These are phyloP conservation scores for Nakazawaea populi DNA, from an alignment of 805 yeast genomes.

Conservation along the genomic window DNA sequence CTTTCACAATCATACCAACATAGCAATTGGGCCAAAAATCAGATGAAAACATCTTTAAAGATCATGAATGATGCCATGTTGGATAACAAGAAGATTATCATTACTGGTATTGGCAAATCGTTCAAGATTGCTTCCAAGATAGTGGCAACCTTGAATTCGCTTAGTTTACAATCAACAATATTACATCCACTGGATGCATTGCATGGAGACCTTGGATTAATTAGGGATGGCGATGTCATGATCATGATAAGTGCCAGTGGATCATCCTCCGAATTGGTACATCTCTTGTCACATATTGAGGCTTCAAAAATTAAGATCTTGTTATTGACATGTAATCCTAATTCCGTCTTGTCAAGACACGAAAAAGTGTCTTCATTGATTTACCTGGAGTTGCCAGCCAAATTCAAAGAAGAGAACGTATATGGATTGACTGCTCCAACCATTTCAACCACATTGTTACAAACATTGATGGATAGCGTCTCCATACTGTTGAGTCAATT, in stretches of 20 bases:
- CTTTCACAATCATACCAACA: constrained; percentile 38
- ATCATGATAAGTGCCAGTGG: constrained; percentile 77
- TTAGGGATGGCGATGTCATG: constrained; percentile 52
- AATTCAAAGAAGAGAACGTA: constrained; percentile 51
- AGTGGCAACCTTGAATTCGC: constrained; percentile 77
- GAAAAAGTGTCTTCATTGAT: constrained; percentile 47
- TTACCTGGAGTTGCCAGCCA: constrained; percentile 55
- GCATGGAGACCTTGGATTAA: constrained; percentile 82
- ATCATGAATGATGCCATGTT: constrained; percentile 36
- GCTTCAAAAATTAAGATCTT: constrained; percentile 41
- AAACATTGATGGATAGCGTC: constrained; percentile 74
- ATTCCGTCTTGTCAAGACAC: constrained; percentile 48
- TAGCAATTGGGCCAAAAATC: constrained; percentile 38
- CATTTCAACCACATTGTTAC: constrained; percentile 69
- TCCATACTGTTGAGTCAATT: constrained; percentile 69
- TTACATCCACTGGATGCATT: constrained; percentile 85
- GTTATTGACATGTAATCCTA: constrained; percentile 55
- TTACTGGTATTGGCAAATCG: constrained; percentile 84
- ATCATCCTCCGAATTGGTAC: constrained; percentile 67
- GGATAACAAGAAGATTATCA: constrained; percentile 61
- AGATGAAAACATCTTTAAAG: constrained; percentile 36
- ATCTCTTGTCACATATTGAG: constrained; percentile 54
- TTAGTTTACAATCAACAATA: constrained; percentile 60
- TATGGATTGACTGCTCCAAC: constrained; percentile 90
- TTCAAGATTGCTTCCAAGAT: constrained; percentile 72